phyloP scores from a whole-genome alignment of 2,329 filamentous ascomycete genomes.

The Alternaria ethzedia region DNA sequence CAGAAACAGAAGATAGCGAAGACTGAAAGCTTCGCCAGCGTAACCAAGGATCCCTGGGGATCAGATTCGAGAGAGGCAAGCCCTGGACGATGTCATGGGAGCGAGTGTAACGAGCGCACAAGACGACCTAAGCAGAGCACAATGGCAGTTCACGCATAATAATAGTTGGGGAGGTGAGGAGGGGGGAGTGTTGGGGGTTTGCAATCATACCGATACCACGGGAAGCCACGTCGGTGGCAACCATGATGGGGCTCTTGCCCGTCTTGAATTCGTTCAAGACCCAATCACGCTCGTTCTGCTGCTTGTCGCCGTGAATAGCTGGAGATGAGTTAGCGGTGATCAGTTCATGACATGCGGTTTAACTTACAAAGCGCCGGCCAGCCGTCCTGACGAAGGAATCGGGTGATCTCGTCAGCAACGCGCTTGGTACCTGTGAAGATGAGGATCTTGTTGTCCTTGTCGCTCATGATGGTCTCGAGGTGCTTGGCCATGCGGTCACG shows the following conservation, averaged over 20 bases:
- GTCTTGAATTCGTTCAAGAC: conserved; percentile 99
- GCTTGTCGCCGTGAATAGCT: conserved; percentile 99
- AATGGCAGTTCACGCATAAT: conserved; percentile 67
- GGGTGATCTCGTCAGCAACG: conserved; percentile 96
- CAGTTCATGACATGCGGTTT: neutral
- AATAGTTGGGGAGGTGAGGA: conserved; percentile 48
- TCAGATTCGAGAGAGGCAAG: conserved; percentile 83
- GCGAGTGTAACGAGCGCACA: conserved; percentile 74
- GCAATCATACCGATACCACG: conserved; percentile 99
- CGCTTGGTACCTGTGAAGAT: conserved; percentile 89
- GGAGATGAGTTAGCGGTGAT: conserved; percentile 46
- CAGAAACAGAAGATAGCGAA: conserved; percentile 75
- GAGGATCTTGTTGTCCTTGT: conserved; percentile 92
- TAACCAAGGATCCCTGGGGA: conserved; percentile 85
- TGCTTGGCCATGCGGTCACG: conserved; percentile 97
- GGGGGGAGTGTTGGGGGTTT: conserved; percentile 57
- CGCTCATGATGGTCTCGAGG: conserved; percentile 96
- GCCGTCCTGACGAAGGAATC: conserved; percentile 95
- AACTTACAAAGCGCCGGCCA: conserved; percentile 94
- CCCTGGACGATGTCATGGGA: conserved; percentile 91
- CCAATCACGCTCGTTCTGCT: conserved; percentile 99
- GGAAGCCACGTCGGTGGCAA: conserved; percentile 98
- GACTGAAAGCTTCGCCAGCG: conserved; percentile 73
- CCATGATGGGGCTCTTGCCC: conserved; percentile 99
- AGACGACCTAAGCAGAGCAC: conserved; percentile 92